phyloP scores from a whole-genome alignment of 495 filamentous ascomycete genomes.

The Xylaria telfairii region DNA sequence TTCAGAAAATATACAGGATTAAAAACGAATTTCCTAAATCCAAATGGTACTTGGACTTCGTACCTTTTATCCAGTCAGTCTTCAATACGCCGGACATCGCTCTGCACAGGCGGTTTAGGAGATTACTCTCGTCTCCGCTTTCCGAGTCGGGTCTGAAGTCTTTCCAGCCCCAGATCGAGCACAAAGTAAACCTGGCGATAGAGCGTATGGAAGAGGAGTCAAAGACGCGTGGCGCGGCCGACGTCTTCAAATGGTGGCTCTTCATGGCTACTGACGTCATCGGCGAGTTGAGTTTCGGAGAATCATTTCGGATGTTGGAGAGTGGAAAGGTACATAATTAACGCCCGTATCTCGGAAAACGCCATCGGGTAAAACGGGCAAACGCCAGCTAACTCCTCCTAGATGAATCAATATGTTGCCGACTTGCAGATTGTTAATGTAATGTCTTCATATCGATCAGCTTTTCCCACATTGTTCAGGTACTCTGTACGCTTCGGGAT shows the following conservation, averaged over 20 bases:
- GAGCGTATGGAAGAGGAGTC: constrained; percentile 44
- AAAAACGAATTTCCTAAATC: constrained; percentile 34
- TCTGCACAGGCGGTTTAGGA: constrained; percentile 46
- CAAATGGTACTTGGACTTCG: constrained; percentile 30
- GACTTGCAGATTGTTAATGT: constrained; percentile 43
- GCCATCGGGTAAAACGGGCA: background rate
- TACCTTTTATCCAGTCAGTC: constrained; percentile 30
- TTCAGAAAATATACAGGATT: constrained; percentile 27
- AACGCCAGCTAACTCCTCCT: background rate
- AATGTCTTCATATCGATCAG: constrained; percentile 41
- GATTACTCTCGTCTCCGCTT: constrained; percentile 53
- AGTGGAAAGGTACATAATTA: constrained; percentile 45
- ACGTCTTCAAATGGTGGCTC: constrained; percentile 63
- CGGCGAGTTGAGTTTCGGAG: constrained; percentile 60
- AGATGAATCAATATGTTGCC: constrained; percentile 50
- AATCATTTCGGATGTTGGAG: constrained; percentile 61
- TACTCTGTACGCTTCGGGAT: constrained; percentile 12
- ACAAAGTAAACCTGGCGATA: constrained; percentile 51
- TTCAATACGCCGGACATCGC: constrained; percentile 44
- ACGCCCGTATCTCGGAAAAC: constrained; percentile 33
- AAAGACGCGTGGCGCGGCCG: constrained; percentile 37
- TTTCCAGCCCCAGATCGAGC: constrained; percentile 46
- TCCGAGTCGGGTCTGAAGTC: constrained; percentile 53
- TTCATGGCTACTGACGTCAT: constrained; percentile 64
- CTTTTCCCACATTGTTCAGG: constrained; percentile 43